These are phyloP conservation scores for Chrysoporthe cubensis DNA, from an alignment of 2,329 filamentous ascomycete species.

Conservation along the genomic window DNA sequence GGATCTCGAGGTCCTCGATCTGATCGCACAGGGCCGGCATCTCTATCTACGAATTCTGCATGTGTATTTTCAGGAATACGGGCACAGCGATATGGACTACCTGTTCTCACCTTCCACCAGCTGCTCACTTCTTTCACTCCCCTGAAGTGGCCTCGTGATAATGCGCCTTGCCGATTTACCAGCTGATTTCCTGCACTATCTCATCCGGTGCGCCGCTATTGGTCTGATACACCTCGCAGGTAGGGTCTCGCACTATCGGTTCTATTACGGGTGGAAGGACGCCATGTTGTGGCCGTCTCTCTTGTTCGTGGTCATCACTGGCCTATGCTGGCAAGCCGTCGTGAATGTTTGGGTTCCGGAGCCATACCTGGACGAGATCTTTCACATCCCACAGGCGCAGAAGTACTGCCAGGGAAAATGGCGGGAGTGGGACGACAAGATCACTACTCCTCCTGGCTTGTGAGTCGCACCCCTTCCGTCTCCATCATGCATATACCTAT, in stretches of 20 bases:
- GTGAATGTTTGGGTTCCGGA: conserved; percentile 50
- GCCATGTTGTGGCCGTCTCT: conserved; percentile 24
- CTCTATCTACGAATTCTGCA: neutral
- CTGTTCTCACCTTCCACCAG: neutral
- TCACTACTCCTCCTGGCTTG: conserved; percentile 93
- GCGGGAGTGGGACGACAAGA: conserved; percentile 89
- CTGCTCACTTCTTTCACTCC: neutral
- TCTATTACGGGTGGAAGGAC: conserved; percentile 9
- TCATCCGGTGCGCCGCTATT: neutral
- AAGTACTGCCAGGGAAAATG: conserved; percentile 79
- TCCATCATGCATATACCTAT: conserved; percentile 29
- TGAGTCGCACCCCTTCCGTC: conserved; percentile 44
- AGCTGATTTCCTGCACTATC: neutral
- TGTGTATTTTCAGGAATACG: neutral
- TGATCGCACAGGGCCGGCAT: neutral
- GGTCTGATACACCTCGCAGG: neutral
- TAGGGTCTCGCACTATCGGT: neutral
- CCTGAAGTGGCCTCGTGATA: neutral
- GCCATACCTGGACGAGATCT: conserved; percentile 74
- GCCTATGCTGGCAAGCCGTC: conserved; percentile 42
- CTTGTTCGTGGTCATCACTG: conserved; percentile 31
- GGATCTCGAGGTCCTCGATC: neutral
- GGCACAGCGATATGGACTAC: conserved; percentile 9
- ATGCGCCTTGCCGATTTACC: neutral
- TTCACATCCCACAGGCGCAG: conserved; percentile 90